Conservation (phyloP, 2,329 filamentous ascomycete genomes). For the Atkinsonella texensis region DNA sequence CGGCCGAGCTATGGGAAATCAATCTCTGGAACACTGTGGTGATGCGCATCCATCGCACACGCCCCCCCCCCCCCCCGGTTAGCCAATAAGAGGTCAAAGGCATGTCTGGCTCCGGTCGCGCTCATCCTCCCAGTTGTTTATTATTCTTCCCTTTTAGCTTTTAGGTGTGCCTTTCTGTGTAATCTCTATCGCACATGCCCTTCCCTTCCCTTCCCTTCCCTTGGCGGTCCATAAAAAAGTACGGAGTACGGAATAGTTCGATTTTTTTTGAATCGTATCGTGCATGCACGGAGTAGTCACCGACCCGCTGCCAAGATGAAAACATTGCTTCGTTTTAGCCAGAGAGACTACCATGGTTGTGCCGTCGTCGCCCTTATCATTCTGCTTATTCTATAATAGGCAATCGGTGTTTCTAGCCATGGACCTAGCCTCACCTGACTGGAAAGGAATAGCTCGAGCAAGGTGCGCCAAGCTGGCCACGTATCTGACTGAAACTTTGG, state of each 20-base stretch:
- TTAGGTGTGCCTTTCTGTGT: too few relatives aligned
- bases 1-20: not conserved
- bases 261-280: not conserved
- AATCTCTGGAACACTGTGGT: constrained; percentile 2
- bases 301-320: not conserved
- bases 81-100: too few relatives aligned
- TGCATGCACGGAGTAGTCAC: not conserved
- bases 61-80: constrained; percentile 1
- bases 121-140: not conserved
- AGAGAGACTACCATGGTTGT: too few relatives aligned
- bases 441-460: too few relatives aligned
- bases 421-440: too few relatives aligned
- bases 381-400: too few relatives aligned
- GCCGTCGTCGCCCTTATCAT: too few relatives aligned
- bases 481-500: not conserved
- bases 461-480: not conserved
- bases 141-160: too few relatives aligned
- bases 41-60: not conserved
- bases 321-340: not conserved
- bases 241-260: not conserved
- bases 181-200: not conserved
- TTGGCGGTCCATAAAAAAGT: not conserved
- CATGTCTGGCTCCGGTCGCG: constrained; percentile 1
- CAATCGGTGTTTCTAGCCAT: too few relatives aligned
- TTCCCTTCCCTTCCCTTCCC: not conserved